Evolutionary conservation across 306 rosid species (phyloP), one percentile per base, ranked within the genome.

Genomic region (Macrotyloma uniflorum): DNA sequence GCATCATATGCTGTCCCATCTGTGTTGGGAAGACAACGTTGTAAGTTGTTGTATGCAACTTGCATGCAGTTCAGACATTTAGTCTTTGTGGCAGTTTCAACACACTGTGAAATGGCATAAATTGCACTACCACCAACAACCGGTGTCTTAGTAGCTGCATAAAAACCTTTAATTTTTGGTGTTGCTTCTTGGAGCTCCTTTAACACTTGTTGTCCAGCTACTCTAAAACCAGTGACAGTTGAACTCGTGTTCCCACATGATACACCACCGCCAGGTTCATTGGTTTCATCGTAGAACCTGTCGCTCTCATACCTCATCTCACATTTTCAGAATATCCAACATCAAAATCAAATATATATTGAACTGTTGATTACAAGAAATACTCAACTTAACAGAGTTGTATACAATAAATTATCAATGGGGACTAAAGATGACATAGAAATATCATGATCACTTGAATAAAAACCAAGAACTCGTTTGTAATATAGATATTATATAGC

Each of bases 91-190:
- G 66, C 80, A 13, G 90, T 84, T 57, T 88, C 90, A 36, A 61
- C 87, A 71, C 96, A 91, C 12, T 91, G 96, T 49, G 96, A 93
- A 67, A 86, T 24, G 1, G 88, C 93, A 70, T 87, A 91, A 1
- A 89, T 64, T 35, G 86, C 66, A 28, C 61, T 15, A 5, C 79
- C 50, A 8, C 73, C 75, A 4, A n/a, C 54, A 10, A 79, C 66
- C 9, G 49, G 50, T 38, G 79, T 87, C 81, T 57, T 59, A 28
- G 65, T 57, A 57, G 65, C 65, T 5, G 66, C 66, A 58, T 45
- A 87, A 65, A 85, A 91, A 0, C 89, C 88, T 15, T 75, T 20
- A 0, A 84, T 80, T 67, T 20, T 87, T 0, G 87, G 83, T 49
- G 87, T 84, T 65, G 83, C 84, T 2, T 5, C 32, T 72, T 49